These are phyloP conservation scores for Arthrobotrys sinensis DNA, from an alignment of 2,329 filamentous ascomycete species.

Conservation along the genomic window DNA sequence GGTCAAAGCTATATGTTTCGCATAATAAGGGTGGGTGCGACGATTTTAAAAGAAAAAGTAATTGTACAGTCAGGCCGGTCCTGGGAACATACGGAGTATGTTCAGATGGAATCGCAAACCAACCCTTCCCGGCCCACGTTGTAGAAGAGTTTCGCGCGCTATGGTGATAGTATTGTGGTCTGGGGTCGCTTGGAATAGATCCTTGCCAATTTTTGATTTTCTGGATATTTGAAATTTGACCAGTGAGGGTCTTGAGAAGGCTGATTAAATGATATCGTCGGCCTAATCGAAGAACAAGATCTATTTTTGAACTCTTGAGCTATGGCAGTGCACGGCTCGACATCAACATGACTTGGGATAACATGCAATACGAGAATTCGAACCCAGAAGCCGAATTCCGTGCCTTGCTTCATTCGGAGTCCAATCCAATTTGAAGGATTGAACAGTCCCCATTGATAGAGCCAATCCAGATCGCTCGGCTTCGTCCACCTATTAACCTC, in stretches of 20 bases:
- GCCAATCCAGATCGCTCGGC: constrained; percentile 27
- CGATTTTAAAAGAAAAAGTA: constrained; percentile 25
- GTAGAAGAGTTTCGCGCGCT: constrained; percentile 41
- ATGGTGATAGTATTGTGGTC: constrained; percentile 45
- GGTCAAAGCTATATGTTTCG: constrained; percentile 58
- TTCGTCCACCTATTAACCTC: constrained; percentile 23
- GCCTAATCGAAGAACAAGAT: constrained; percentile 29
- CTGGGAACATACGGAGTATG: constrained; percentile 10
- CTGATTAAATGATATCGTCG: constrained; percentile 39
- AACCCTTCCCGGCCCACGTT: constrained; percentile 58
- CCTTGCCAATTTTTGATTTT: constrained; percentile 41
- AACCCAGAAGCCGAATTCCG: constrained; percentile 48
- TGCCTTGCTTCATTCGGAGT: constrained; percentile 24
- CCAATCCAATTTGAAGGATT: constrained; percentile 25
- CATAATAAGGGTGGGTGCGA: constrained; percentile 47
- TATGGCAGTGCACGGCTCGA: constrained; percentile 34
- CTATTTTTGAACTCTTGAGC: constrained; percentile 51
- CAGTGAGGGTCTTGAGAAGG: constrained; percentile 25
- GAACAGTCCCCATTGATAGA: constrained; percentile 6
- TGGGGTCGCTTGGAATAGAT: constrained; percentile 56
- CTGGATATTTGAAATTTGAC: constrained; percentile 56
- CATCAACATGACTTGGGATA: constrained; percentile 24
- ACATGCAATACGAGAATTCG: constrained; percentile 44
- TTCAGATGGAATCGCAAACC: constrained; percentile 49
- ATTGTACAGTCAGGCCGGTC: constrained; percentile 31